Evolutionary conservation across 192 early-diverging fungal species (phyloP), one percentile per base, ranked within the genome.

Genomic region (Umbelopsis ramanniana): DNA sequence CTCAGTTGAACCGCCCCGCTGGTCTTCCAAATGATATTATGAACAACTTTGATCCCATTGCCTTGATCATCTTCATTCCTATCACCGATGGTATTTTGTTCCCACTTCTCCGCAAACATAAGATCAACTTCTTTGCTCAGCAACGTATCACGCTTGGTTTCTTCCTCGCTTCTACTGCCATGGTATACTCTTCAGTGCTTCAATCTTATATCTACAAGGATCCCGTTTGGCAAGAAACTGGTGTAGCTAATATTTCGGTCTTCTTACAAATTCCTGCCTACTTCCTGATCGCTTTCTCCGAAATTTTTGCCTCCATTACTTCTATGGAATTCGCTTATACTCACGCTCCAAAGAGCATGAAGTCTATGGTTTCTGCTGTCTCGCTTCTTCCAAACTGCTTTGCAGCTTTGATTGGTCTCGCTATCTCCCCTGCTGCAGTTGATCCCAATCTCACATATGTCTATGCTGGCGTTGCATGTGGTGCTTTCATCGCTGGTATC

Each of bases 261-360:
- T 85, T 73, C 12, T 55, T 86, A 5, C 89, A 90, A 69, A 76
- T 87, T 22, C 89, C 89, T 17, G 77, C 76, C 12, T 90, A 90
- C 70, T 48, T 86, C 6, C 74, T 90, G 9, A 77, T 90, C 26
- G 87, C 87, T 4, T 79, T 87, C 17, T 74, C 84, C 6, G 86
- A 90, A 26, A 85, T 89, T 57, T 85, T 90, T 69, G 86, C 88
- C 12, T 88, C 85, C 21, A 83, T 89, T 48, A 89, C 89, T 4
- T 86, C 86, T n/a, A 84, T 90, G 63, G 89, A 90, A 80, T 90
- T 85, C 57, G 86, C 89, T 10, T 90, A 84, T 76, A 87, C 82
- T 55, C 79, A 81, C 24, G 89, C 89, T 21, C 89, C 89, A 19
- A 82, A 83, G 67, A 77, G 74, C 15, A 89, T 89, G 87, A 89